Percentiles rank a stretch among this genome's conserved stretches.
Evolutionary conservation across 129 eudicot genomes (phyloP).

Genomic region (Flaveria sonorensis): DNA sequence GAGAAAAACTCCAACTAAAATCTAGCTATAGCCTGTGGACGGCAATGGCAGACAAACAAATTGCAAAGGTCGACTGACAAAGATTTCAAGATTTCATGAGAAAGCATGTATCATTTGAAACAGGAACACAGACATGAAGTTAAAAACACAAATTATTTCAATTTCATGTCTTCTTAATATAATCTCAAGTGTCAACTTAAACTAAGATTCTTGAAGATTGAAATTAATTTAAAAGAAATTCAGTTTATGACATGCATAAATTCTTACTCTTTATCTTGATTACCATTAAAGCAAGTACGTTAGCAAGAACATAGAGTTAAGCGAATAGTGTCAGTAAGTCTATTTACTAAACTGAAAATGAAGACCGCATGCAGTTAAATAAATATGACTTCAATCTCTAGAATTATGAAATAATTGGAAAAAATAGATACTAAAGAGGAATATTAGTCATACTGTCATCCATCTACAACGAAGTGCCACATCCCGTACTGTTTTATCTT

Average conservation of each 20-base stretch:
- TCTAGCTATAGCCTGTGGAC: too few relatives aligned
- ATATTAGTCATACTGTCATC: conserved; percentile 57
- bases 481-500: conserved; percentile 81
- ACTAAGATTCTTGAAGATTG: background rate
- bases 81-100: too few relatives aligned
- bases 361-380: background rate
- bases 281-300: background rate
- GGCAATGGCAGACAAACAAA: too few relatives aligned
- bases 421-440: background rate
- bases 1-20: too few relatives aligned
- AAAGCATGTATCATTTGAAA: too few relatives aligned
- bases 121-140: too few relatives aligned
- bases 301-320: background rate
- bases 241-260: background rate
- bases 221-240: too few relatives aligned
- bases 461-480: conserved; percentile 87
- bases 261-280: background rate
- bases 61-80: too few relatives aligned
- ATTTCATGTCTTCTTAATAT: background rate
- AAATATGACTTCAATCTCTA: background rate
- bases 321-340: background rate
- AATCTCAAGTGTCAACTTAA: background rate
- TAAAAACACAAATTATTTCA: background rate
- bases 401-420: background rate
- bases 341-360: background rate